Conservation (phyloP, 2,329 filamentous ascomycete genomes). For the Cladosporium cucumerinum region DNA sequence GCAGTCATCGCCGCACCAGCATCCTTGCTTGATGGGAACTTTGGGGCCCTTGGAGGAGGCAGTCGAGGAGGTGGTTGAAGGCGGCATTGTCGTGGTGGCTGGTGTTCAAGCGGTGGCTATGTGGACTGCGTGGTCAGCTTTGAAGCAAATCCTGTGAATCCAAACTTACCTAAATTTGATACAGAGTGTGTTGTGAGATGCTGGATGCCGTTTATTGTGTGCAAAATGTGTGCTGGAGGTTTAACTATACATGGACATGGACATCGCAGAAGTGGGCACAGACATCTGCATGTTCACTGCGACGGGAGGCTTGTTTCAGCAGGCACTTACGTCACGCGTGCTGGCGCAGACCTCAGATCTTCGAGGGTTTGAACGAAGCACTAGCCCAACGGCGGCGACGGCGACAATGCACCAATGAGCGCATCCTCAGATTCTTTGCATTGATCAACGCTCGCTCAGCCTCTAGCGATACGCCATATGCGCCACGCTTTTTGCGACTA, state of each 20-base stretch:
- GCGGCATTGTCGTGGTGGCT: constrained; percentile 26
- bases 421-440: not conserved
- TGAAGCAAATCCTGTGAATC: not conserved
- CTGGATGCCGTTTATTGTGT: not conserved
- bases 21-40: constrained; percentile 31
- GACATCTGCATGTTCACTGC: constrained; percentile 4
- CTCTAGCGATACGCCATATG: not conserved
- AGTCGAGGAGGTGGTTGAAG: constrained; percentile 27
- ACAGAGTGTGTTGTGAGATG: not conserved
- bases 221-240: not conserved
- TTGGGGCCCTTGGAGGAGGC: constrained; percentile 22
- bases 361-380: not conserved
- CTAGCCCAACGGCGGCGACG: not conserved
- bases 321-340: not conserved
- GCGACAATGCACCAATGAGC: constrained; percentile 6
- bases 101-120: not conserved
- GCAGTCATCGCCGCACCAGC: constrained; percentile 35
- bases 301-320: not conserved
- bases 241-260: not conserved
- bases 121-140: not conserved
- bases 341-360: constrained; percentile 1
- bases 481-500: not conserved
- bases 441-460: constrained; percentile 6
- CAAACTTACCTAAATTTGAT: not conserved
- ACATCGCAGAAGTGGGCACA: not conserved